A percentile compares a stretch with the other conserved stretches of the same genome.
phyloP scores from a whole-genome alignment of 805 yeast genomes.

The Peterozyma toletana region DNA sequence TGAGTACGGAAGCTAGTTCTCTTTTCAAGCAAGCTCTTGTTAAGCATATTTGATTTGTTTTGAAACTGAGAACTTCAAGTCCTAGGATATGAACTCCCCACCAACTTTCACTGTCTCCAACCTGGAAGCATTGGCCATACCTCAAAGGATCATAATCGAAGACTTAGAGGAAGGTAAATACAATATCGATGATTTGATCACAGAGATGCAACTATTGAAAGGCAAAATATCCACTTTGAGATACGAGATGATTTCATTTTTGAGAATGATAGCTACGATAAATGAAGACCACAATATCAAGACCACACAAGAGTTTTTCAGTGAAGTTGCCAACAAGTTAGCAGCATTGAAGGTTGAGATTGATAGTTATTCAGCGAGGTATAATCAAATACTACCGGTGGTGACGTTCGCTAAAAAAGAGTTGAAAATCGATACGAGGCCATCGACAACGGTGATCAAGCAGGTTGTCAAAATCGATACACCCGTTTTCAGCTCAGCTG shows the following conservation, averaged over 20 bases:
- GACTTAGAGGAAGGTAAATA: constrained; percentile 34
- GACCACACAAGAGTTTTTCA: constrained; percentile 32
- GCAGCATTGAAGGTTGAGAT: constrained; percentile 28
- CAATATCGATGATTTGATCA: constrained; percentile 23
- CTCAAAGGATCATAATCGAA: constrained; percentile 22
- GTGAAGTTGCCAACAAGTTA: constrained; percentile 27
- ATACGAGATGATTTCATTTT: constrained; percentile 30
- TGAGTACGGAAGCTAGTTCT: too few relatives aligned
- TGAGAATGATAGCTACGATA: constrained; percentile 30
- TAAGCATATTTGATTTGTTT: too few relatives aligned
- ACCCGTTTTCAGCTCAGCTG: neutral
- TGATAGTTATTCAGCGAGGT: constrained; percentile 33
- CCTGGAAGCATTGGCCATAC: neutral
- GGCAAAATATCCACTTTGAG: constrained; percentile 23
- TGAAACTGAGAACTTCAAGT: too few relatives aligned
- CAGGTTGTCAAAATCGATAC: constrained; percentile 18
- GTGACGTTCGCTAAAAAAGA: constrained; percentile 43
- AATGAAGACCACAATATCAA: constrained; percentile 35
- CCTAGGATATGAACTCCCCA: too few relatives aligned
- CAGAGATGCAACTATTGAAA: constrained; percentile 27
- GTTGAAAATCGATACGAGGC: constrained; percentile 43
- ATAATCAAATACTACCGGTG: constrained; percentile 39
- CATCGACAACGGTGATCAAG: constrained; percentile 21
- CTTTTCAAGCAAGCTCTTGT: too few relatives aligned
- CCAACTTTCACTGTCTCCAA: too few relatives aligned